Conservation (phyloP, 495 filamentous ascomycete genomes). For the Collariella sp. region DNA sequence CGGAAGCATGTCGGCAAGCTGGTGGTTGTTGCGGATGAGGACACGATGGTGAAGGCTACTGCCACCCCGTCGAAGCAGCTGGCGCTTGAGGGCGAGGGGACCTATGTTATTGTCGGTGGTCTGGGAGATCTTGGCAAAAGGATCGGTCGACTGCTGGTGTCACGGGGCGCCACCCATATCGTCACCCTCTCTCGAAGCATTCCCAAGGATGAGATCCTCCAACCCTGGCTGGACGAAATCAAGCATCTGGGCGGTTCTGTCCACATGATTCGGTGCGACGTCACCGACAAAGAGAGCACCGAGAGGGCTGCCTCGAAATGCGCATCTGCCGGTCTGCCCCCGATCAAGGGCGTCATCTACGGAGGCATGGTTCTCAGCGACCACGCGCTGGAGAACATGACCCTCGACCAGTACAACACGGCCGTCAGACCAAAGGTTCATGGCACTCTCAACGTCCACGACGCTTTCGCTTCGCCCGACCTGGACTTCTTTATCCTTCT, state of each 20-base stretch:
- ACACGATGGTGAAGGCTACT: slow-evolving; percentile 9
- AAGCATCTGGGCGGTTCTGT: slow-evolving; percentile 25
- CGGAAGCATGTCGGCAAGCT: slow-evolving; percentile 49
- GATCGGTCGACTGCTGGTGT: slow-evolving; percentile 49
- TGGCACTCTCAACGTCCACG: slow-evolving; percentile 31
- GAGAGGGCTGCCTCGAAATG: slow-evolving; percentile 21
- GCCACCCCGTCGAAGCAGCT: too few relatives aligned
- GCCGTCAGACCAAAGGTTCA: slow-evolving; percentile 41
- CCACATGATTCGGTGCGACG: slow-evolving; percentile 31
- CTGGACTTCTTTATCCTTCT: slow-evolving; percentile 56
- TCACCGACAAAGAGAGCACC: slow-evolving; percentile 27
- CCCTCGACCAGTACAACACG: slow-evolving; percentile 26
- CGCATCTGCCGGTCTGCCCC: slow-evolving; percentile 23
- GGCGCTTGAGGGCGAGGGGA: slow-evolving; percentile 23
- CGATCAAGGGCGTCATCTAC: slow-evolving; percentile 39
- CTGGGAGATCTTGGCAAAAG: slow-evolving; percentile 53
- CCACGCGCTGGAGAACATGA: slow-evolving; percentile 38
- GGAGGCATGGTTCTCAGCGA: slow-evolving; percentile 46
- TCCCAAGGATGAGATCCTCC: slow-evolving; percentile 25
- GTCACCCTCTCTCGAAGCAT: slow-evolving; percentile 50
- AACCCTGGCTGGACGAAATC: slow-evolving; percentile 26
- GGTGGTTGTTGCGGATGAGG: slow-evolving; percentile 26
- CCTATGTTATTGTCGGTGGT: slow-evolving; percentile 53
- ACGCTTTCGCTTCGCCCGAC: background rate
- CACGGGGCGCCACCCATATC: slow-evolving; percentile 48